Percentiles rank a stretch among this genome's conserved stretches.
These are phyloP conservation scores for Calocera viscosa DNA, from an alignment of 768 basidiomycete species.

Conservation along the genomic window DNA sequence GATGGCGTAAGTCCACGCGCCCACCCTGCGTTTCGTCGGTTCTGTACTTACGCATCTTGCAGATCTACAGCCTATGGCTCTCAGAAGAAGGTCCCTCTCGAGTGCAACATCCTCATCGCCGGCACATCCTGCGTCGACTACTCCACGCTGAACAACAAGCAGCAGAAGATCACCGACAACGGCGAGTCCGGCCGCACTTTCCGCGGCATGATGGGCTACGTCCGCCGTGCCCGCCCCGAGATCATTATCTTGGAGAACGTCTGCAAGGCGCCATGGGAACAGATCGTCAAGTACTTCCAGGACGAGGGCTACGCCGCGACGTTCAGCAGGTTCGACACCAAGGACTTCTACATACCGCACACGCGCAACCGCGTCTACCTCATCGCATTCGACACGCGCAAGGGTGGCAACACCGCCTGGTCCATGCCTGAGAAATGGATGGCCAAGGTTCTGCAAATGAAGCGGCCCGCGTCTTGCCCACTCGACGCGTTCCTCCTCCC, in stretches of 20 bases:
- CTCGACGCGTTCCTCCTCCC: conserved; percentile 86
- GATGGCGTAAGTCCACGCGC: conserved; percentile 51
- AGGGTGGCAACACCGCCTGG: conserved; percentile 31
- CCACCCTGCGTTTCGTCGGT: background rate
- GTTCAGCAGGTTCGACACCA: conserved; percentile 62
- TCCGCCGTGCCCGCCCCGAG: conserved; percentile 70
- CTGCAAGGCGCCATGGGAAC: conserved; percentile 74
- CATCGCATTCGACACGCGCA: conserved; percentile 52
- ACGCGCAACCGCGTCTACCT: conserved; percentile 86
- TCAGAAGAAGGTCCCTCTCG: conserved; percentile 69
- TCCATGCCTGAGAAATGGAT: conserved; percentile 58
- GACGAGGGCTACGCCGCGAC: conserved; percentile 63
- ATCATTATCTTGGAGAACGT: conserved; percentile 95
- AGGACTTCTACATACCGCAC: conserved; percentile 87
- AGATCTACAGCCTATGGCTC: conserved; percentile 91
- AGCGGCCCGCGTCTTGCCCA: conserved; percentile 76
- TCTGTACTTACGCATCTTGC: background rate
- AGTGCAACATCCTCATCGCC: conserved; percentile 81
- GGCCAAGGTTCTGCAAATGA: conserved; percentile 40
- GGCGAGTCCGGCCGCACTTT: conserved; percentile 93
- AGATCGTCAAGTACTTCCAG: conserved; percentile 64
- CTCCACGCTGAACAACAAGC: conserved; percentile 87
- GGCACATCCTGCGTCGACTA: conserved; percentile 97
- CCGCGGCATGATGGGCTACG: conserved; percentile 89
- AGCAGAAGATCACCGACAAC: conserved; percentile 75